phyloP scores from a whole-genome alignment of 257 asterid species.

The Coffea eugenioides region DNA sequence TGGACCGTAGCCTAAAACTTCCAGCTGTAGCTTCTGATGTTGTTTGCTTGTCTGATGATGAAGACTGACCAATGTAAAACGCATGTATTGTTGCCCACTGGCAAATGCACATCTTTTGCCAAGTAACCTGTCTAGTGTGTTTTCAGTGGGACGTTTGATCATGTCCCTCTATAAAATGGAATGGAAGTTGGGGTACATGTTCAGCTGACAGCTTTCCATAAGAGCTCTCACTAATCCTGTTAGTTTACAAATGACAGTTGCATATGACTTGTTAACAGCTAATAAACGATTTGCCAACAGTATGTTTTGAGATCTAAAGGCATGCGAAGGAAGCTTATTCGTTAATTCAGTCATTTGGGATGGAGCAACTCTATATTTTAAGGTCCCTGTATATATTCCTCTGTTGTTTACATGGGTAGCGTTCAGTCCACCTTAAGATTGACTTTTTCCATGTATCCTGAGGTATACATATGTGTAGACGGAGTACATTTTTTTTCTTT shows the following conservation, averaged over 20 bases:
- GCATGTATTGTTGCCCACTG: no score
- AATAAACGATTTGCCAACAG: background rate
- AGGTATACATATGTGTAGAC: background rate
- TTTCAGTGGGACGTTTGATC: background rate
- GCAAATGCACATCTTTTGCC: background rate
- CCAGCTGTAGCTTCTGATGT: constrained; percentile 31
- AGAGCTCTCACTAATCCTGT: background rate
- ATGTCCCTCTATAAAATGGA: no score
- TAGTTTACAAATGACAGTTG: background rate
- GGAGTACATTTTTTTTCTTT: background rate
- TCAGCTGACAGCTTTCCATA: no score
- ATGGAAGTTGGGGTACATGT: background rate
- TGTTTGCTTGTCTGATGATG: constrained; percentile 74
- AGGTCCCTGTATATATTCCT: background rate
- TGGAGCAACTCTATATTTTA: background rate
- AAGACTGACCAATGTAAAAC: constrained; percentile 30
- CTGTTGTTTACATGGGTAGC: background rate
- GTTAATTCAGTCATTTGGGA: background rate
- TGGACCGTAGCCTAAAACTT: constrained; percentile 26
- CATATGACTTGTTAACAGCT: background rate
- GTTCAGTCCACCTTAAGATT: background rate
- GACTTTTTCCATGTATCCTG: background rate
- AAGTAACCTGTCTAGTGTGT: background rate
- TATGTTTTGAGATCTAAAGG: background rate
- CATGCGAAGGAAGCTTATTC: background rate